Evolutionary conservation across 2,329 filamentous ascomycete species (phyloP).

Genomic region (Aspergillus melleus): DNA sequence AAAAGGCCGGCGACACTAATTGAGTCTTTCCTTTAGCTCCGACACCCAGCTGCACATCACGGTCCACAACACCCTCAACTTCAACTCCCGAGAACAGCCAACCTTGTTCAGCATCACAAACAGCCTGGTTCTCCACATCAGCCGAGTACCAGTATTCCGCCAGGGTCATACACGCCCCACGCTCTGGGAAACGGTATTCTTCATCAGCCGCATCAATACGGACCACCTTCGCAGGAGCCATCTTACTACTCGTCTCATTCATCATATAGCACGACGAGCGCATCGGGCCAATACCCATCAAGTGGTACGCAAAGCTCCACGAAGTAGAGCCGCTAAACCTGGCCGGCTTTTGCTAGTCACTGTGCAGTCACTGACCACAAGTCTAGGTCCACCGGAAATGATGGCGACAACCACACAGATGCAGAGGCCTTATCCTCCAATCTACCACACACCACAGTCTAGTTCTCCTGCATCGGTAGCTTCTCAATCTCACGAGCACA

Average conservation of each 20-base stretch:
- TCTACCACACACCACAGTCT: conserved; percentile 93
- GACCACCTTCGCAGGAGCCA: conserved; percentile 67
- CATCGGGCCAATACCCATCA: conserved; percentile 80
- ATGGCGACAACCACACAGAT: conserved; percentile 66
- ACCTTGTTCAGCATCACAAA: conserved; percentile 30
- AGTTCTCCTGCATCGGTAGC: conserved; percentile 92
- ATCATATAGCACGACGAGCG: conserved; percentile 79
- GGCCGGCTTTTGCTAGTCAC: conserved; percentile 63
- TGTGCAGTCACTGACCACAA: background rate
- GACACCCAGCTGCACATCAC: conserved; percentile 30
- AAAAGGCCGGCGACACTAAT: conserved; percentile 11
- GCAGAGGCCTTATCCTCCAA: conserved; percentile 77
- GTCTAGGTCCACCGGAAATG: conserved; percentile 69
- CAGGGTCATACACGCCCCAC: conserved; percentile 33
- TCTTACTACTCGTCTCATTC: conserved; percentile 75
- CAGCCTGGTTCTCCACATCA: conserved; percentile 63
- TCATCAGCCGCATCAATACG: conserved; percentile 63
- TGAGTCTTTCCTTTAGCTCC: conserved; percentile 26
- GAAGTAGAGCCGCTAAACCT: conserved; percentile 3
- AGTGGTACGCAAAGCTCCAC: conserved; percentile 64
- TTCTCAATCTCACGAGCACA: conserved; percentile 85
- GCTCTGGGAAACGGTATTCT: conserved; percentile 43
- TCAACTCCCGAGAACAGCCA: conserved; percentile 30
- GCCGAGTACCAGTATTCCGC: conserved; percentile 46
- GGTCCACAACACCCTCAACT: conserved; percentile 32